Base-by-base conservation (phyloP, 2,329 filamentous ascomycete species). In the Neofusicoccum kwambonambiense region DNA sequence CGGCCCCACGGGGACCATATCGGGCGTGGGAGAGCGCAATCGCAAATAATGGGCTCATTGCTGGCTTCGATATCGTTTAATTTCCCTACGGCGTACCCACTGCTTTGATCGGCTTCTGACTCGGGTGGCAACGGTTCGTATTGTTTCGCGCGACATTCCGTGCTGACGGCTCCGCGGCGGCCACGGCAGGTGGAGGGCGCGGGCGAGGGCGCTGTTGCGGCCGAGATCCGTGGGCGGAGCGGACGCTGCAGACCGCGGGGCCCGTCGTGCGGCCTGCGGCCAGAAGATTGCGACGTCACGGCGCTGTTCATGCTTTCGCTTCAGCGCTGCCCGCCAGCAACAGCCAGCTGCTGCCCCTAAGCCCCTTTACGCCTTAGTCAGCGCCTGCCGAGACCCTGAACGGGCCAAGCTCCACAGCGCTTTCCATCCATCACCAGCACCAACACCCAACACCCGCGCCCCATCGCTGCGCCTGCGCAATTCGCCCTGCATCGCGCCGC, bases 321-420 rank as follows among this genome's bases (percentile, higher is more conserved):
- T 27, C 17, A 37, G 49, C 27, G 17, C 22, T 6, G 6, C 54
- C 12, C 22, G 52, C 15, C 27, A 12, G 19, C 27, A 31, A 13
- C 34, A 22, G 56, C 56, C 56, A 47, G 15, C 56, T 8, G 56
- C n/a, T 37, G 56, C 56, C 56, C 56, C 56, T 34, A 44, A 60
- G 56, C 56, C 56, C 56, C 56, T 60, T 60, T 60, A 60, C 56
- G 56, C 42, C 56, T 60, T 60, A 60, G 56, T 60, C 41, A 60
- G 56, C 56, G 3, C 37, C 9, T 2, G 22, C 13, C 5, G 39
- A 17, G 13, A 31, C 54, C 54, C 54, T 58, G 54, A 58, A 58
- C 34, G 41, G 50, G 54, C 54, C 41, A 58, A 44, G 54, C 54
- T 45, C 17, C 19, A 44, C 27, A 39, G 41, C 54, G 54, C 54